Evolutionary conservation across 352 stramenopile genomes (phyloP), one percentile per base, ranked within the genome.

Genomic region (Paralagenidium karlingii): DNA sequence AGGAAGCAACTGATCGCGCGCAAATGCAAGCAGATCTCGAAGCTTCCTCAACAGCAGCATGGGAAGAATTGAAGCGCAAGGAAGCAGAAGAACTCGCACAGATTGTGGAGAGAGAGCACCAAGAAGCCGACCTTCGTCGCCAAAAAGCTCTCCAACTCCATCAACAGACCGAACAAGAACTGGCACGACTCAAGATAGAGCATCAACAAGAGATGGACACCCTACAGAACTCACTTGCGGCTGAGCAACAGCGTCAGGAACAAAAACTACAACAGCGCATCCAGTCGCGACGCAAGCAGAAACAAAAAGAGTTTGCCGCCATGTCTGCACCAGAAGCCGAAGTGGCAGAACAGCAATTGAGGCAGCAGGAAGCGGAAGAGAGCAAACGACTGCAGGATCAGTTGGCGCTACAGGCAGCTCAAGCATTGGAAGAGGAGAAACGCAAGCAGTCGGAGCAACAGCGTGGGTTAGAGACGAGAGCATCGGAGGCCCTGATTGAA

Each of bases 291-390:
- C 3, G 30, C 30, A 24, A 37, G 7, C 16, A 36, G 30, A 20
- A 36, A 36, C 16, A 36, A 20, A 36, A 36, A 3, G 30, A 16
- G 7, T 7, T 7, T 20, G 3, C 22, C 7, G 22, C 30, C 7
- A 7, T 20, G 30, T 8, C 30, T 3, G n/a, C 38, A 18, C 5
- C 48, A 59, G 12, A 47, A 40, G 15, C 37, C 34, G 30, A 43
- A 58, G 11, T 30, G 63, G 10, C 50, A 63, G 11, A 49, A 54
- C 5, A 46, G 57, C 19, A 39, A 61, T n/a, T 51, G 50, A 0
- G 54, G 43, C 20, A 59, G 48, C 15, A 63, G 51, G 34, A 50
- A 38, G 28, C 37, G 46, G 24, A 57, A 53, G 29, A 25, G 18
- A 33, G n/a, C 11, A 33, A 16, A 5, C 16, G 30, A 20, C n/a